Evolutionary conservation across 164 flowering plant genomes (phyloP).

Genomic region (Kingdonia uniflora): DNA sequence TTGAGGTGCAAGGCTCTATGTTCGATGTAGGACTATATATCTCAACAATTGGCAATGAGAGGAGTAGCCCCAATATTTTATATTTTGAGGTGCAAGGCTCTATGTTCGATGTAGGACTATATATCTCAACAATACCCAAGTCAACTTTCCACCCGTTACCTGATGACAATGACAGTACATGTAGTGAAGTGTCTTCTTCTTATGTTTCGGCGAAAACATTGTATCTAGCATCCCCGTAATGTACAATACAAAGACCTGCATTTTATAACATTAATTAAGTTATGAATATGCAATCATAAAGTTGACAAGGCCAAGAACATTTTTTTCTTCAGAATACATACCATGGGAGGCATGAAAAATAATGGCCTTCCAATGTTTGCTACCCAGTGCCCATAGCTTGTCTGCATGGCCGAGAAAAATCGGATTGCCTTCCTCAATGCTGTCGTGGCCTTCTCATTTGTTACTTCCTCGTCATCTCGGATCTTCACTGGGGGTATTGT

Average conservation of each 20-base stretch:
- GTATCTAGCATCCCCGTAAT: no score
- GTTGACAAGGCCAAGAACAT: neutral
- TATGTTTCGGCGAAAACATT: slow-evolving; percentile 32
- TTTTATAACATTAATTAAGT: neutral
- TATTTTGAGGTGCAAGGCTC: no score
- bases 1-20: no score
- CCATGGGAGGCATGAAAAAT: slow-evolving; percentile 46
- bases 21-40: slow-evolving; percentile 28
- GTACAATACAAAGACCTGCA: slow-evolving; percentile 41
- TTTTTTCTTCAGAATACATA: slow-evolving; percentile 7
- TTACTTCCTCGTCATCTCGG: slow-evolving; percentile 17
- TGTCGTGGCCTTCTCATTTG: no score
- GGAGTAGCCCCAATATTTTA: no score
- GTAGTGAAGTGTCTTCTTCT: slow-evolving; percentile 40
- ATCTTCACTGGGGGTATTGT: slow-evolving; percentile 22
- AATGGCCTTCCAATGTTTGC: slow-evolving; percentile 47
- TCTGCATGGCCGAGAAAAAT: slow-evolving; percentile 38
- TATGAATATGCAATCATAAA: neutral
- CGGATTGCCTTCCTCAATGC: slow-evolving; percentile 31
- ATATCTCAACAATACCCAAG: no score
- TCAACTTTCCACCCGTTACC: no score
- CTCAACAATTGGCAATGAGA: no score
- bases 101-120: no score
- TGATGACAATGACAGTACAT: slow-evolving; percentile 57
- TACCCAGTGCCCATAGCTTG: slow-evolving; percentile 61